Evolutionary conservation across 331 rosid species (phyloP).

Genomic region (Quercus tomentella): DNA sequence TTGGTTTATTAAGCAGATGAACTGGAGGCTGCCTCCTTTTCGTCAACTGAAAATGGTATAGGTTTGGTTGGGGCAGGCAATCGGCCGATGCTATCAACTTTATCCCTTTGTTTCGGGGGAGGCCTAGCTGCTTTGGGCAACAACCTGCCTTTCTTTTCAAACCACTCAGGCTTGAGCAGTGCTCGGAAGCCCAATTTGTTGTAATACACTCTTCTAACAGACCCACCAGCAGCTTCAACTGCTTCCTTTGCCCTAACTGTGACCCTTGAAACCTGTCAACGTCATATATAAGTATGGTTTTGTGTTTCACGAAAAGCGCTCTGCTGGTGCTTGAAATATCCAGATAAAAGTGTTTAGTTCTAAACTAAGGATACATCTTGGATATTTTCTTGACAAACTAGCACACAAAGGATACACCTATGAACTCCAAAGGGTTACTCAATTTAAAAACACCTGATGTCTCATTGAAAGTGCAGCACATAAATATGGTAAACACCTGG

Average conservation of each 20-base stretch:
- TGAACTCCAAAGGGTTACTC: too few species aligned
- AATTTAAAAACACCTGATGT: too few species aligned
- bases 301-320: background rate
- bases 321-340: too few species aligned
- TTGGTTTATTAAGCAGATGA: constrained; percentile 24
- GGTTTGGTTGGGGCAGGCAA: constrained; percentile 93
- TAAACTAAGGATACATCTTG: too few species aligned
- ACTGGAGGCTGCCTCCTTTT: constrained; percentile 18
- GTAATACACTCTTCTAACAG: constrained; percentile 85
- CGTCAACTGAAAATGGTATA: constrained; percentile 60
- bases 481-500: background rate
- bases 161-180: constrained; percentile 86
- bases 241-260: constrained; percentile 59
- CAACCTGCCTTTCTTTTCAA: constrained; percentile 91
- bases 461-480: too few species aligned
- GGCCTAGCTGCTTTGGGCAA: constrained; percentile 96
- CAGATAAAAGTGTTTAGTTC: too few species aligned
- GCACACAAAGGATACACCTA: too few species aligned
- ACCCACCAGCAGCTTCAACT: constrained; percentile 92
- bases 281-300: background rate
- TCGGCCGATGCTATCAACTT: constrained; percentile 88
- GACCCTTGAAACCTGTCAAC: constrained; percentile 50
- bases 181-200: constrained; percentile 84
- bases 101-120: constrained; percentile 82
- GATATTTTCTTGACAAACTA: too few species aligned